Conservation (phyloP, 495 filamentous ascomycete genomes). For the Cladorrhinum samala region DNA sequence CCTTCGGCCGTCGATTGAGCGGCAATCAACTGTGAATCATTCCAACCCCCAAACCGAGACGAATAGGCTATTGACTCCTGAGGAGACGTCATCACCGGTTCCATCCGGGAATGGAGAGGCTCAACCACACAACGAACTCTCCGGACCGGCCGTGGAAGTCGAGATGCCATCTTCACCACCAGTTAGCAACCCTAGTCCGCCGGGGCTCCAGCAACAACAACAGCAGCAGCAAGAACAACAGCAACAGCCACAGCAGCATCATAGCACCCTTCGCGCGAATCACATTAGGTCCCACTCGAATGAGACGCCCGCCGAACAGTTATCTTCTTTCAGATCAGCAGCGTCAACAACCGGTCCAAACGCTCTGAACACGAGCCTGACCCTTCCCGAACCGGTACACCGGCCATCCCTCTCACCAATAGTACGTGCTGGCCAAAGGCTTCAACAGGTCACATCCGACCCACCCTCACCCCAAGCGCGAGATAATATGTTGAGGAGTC, state of each 20-base stretch:
- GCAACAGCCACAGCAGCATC: neutral
- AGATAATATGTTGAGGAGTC: constrained; percentile 43
- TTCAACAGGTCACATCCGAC: constrained; percentile 48
- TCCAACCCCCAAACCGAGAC: constrained; percentile 32
- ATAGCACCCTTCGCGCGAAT: constrained; percentile 1
- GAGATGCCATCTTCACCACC: constrained; percentile 31
- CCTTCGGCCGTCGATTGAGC: constrained; percentile 32
- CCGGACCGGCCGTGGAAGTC: constrained; percentile 5
- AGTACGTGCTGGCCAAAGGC: constrained; percentile 42
- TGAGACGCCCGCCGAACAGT: constrained; percentile 28
- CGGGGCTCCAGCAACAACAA: no score
- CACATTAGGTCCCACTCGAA: constrained; percentile 22
- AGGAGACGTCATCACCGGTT: constrained; percentile 48
- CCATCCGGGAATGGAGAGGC: constrained; percentile 22
- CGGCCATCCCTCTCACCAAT: constrained; percentile 47
- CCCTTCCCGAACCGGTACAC: constrained; percentile 17
- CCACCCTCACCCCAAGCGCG: constrained; percentile 40
- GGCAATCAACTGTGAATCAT: constrained; percentile 31
- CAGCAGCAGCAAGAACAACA: no score
- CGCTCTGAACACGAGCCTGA: constrained; percentile 8
- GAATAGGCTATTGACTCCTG: constrained; percentile 47
- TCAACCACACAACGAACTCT: neutral
- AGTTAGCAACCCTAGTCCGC: constrained; percentile 1
- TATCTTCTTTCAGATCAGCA: constrained; percentile 11
- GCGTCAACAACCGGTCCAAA: constrained; percentile 6